Conservation (phyloP, 208 protist genomes). For the Leishmania turanica region DNA sequence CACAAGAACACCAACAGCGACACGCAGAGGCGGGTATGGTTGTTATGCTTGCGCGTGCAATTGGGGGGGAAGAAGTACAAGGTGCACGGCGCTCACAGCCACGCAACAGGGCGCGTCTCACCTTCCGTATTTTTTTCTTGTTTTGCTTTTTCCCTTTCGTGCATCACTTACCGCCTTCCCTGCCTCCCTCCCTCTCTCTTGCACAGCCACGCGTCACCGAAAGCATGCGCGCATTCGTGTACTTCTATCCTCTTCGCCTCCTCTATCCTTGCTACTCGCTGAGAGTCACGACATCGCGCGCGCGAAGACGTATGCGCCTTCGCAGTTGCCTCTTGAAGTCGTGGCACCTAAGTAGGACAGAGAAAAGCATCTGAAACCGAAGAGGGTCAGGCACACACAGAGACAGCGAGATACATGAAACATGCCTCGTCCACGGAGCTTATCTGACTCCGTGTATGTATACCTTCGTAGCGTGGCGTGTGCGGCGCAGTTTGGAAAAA, state of each 20-base stretch:
- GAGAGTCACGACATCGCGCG: neutral
- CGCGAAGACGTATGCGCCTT: neutral
- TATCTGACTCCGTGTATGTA: neutral
- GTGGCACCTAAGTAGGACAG: too few species aligned
- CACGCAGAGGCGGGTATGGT: neutral
- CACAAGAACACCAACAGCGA: neutral
- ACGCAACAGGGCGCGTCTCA: neutral
- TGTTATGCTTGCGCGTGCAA: neutral
- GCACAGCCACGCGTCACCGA: neutral
- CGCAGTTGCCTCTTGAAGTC: neutral
- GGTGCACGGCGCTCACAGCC: neutral
- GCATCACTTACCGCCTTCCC: neutral
- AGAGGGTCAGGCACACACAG: neutral
- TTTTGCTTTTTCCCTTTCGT: neutral
- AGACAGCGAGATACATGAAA: neutral
- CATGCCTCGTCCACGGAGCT: neutral
- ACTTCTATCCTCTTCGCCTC: neutral
- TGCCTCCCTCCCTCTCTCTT: neutral
- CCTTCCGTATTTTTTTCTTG: neutral
- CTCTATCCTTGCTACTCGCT: neutral
- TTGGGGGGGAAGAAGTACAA: neutral
- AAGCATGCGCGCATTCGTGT: neutral
- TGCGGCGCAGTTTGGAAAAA: neutral
- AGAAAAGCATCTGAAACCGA: neutral
- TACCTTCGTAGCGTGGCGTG: neutral